These are phyloP conservation scores for Naganishia antarctica DNA, from an alignment of 768 basidiomycete genomes.

Conservation along the genomic window DNA sequence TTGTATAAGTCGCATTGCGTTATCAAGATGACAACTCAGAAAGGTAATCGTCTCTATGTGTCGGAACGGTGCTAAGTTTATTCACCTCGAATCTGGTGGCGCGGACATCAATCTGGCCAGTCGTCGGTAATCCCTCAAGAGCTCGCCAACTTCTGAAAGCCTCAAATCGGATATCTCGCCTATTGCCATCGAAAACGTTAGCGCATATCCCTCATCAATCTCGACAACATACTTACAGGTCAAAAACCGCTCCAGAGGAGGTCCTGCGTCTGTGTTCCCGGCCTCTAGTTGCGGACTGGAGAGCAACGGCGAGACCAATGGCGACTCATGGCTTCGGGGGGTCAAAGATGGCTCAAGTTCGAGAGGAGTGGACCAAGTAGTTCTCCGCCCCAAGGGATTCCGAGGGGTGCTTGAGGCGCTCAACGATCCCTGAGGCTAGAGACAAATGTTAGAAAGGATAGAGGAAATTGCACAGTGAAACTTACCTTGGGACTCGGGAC, in stretches of 20 bases:
- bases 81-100: background rate
- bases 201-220: slow-evolving; percentile 28
- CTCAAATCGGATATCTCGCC: slow-evolving; percentile 68
- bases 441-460: background rate
- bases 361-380: slow-evolving; percentile 45
- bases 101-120: slow-evolving; percentile 51
- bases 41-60: too few relatives aligned
- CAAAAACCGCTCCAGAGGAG: slow-evolving; percentile 44
- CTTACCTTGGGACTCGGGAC: slow-evolving; percentile 14
- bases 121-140: slow-evolving; percentile 75
- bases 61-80: too few relatives aligned
- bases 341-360: slow-evolving; percentile 22
- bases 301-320: slow-evolving; percentile 27
- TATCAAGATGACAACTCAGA: too few relatives aligned
- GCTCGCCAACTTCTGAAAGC: slow-evolving; percentile 71
- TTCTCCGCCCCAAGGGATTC: slow-evolving; percentile 49
- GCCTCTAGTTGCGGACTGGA: slow-evolving; percentile 47
- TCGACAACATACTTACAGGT: slow-evolving; percentile 33
- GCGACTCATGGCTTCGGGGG: slow-evolving; percentile 31
- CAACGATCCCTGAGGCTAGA: background rate
- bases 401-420: slow-evolving; percentile 41
- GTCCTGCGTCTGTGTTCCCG: slow-evolving; percentile 49
- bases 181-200: slow-evolving; percentile 68
- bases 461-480: background rate
- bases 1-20: too few relatives aligned